Conservation (phyloP, 2,329 filamentous ascomycete species). For the Scopulariopsis brevicaulis region DNA sequence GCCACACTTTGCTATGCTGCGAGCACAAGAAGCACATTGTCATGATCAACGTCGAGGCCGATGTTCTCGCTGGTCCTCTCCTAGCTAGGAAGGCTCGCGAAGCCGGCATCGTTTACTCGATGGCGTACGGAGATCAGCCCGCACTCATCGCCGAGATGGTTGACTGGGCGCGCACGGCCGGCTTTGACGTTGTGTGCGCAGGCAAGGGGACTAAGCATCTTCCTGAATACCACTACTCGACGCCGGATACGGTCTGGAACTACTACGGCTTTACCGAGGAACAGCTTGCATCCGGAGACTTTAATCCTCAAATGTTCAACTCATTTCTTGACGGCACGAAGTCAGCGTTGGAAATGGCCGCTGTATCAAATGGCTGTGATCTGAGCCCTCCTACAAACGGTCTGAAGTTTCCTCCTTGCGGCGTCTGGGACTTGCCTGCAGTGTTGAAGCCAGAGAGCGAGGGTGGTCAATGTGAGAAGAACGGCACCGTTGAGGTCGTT, state of each 20-base stretch:
- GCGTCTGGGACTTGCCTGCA: background rate
- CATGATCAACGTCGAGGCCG: constrained; percentile 33
- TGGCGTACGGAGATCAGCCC: background rate
- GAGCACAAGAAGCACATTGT: constrained; percentile 36
- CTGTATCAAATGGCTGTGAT: background rate
- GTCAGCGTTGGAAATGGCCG: background rate
- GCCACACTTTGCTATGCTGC: constrained; percentile 28
- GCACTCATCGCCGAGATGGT: background rate
- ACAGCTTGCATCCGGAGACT: background rate
- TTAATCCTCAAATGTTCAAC: background rate
- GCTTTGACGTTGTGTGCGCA: background rate
- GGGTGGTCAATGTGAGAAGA: background rate
- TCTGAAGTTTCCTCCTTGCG: background rate
- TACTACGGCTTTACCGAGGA: background rate
- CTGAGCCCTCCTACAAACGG: background rate
- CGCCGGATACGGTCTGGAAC: background rate
- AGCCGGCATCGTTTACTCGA: background rate
- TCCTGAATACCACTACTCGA: background rate
- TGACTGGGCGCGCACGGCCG: background rate
- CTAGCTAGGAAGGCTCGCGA: background rate
- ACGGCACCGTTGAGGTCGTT: background rate
- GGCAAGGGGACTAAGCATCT: background rate
- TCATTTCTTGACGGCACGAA: background rate
- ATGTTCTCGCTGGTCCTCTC: constrained; percentile 28
- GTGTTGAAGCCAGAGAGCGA: background rate